Base-by-base conservation (phyloP, 2,329 filamentous ascomycete species). In the Fusarium sulawesiense region DNA sequence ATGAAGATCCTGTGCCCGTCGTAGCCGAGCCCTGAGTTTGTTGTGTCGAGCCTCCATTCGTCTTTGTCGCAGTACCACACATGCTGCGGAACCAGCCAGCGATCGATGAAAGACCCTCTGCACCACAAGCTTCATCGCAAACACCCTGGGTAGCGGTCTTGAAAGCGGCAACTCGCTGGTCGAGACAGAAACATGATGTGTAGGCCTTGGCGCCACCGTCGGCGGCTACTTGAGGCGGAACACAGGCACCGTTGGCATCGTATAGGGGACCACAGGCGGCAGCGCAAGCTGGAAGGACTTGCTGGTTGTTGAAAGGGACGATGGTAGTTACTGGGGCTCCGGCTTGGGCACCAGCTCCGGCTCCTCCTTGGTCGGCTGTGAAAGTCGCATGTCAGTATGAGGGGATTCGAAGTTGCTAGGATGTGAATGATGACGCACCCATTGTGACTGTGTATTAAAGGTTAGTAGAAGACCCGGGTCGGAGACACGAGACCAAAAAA, bases 141-240 rank as follows among this genome's bases (percentile, higher is more conserved):
- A 92, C 85, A 7, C 87, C 87, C 7, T 83, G 80, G 6, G 86
- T 83, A 34, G 84, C 86, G 13, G 82, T 81, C 32, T 87, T 86
- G 59, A 93, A 89, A 11, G 84, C 78, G 6, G 84, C 81, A 4
- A 96, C 84, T 23, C 85, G 81, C 14, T 83, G 69, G 51, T 91
- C 88, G 73, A 85, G 82, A 81, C 93, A 97, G 82, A 97, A 94
- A 80, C 93, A 97, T 37, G 84, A 83, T 54, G 88, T 83, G 78
- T 91, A 93, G 45, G 83, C 86, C 21, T 78, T 75, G 42, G 85
- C 78, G 49, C 84, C 83, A 51, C 84, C 83, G 9, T 80, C 78
- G 7, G 85, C 78, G 6, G 80, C 62, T 50, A 76, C 83, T 25
- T 81, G 84, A 6, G 86, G 87, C 6, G 91, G 90, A 2, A 91